A percentile compares a stretch with the other conserved stretches of the same genome.
Conservation (phyloP, 192 early-diverging fungal genomes). For the Coemansia sp. region DNA sequence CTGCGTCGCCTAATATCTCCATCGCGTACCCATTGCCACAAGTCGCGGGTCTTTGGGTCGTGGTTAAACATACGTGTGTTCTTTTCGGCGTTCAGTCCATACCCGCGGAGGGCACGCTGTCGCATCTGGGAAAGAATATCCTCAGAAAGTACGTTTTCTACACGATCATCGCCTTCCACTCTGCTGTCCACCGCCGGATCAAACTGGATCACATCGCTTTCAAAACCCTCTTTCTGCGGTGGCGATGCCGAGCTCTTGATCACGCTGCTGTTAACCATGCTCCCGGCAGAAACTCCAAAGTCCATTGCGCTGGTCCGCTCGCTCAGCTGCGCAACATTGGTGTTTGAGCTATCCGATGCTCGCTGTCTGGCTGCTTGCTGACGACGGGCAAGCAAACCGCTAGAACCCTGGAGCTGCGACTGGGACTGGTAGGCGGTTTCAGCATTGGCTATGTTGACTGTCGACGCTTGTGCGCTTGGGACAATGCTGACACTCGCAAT, state of each 20-base stretch:
- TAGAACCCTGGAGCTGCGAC: background rate
- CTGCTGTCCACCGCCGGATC: conserved; percentile 14
- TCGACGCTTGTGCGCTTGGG: background rate
- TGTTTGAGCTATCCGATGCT: background rate
- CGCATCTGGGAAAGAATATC: conserved; percentile 87
- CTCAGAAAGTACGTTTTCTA: conserved; percentile 18
- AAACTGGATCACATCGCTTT: conserved; percentile 5
- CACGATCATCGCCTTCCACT: background rate
- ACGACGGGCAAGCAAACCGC: background rate
- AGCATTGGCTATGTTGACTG: background rate
- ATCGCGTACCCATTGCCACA: conserved; percentile 55
- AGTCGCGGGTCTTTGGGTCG: conserved; percentile 18
- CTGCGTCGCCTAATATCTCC: conserved; percentile 47
- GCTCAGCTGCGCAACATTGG: conserved; percentile 12
- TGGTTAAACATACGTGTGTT: conserved; percentile 29
- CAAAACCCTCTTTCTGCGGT: conserved; percentile 5
- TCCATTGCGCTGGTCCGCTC: conserved; percentile 19
- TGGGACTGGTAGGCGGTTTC: background rate
- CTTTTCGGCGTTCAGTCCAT: conserved; percentile 70
- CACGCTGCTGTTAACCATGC: background rate
- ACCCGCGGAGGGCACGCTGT: conserved; percentile 70
- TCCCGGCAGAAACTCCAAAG: background rate
- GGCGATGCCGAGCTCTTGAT: background rate
- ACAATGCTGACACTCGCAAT: background rate
- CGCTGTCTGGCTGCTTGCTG: conserved; percentile 12